Conservation (phyloP, 371 early-diverging fungal genomes). For the Apophysomyces sp. region DNA sequence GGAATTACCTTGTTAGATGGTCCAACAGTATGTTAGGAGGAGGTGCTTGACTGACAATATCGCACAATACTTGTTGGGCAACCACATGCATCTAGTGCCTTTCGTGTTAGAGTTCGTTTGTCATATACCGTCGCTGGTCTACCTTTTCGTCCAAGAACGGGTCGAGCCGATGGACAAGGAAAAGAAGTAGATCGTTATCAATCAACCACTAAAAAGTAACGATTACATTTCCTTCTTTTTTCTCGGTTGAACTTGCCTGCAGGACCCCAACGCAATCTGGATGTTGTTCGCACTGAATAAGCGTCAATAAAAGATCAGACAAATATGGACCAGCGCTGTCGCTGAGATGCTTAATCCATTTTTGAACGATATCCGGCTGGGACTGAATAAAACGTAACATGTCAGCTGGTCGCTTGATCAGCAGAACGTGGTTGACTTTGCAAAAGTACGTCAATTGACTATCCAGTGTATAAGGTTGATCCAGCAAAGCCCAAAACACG, state of each 20-base stretch:
- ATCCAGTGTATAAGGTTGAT: constrained; percentile 13
- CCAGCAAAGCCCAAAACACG: constrained; percentile 19
- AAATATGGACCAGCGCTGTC: constrained; percentile 11
- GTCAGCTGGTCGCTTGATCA: constrained; percentile 17
- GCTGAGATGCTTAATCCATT: constrained; percentile 21
- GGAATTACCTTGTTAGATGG: background rate
- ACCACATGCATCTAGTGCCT: constrained; percentile 12
- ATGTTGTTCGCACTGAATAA: constrained; percentile 11
- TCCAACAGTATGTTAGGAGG: background rate
- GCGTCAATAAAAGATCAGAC: constrained; percentile 14
- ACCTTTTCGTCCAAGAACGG: constrained; percentile 13
- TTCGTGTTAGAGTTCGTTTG: background rate
- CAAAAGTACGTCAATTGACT: constrained; percentile 19
- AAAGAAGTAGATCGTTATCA: constrained; percentile 13
- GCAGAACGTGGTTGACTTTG: constrained; percentile 15
- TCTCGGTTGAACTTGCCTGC: constrained; percentile 1
- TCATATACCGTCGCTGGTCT: background rate
- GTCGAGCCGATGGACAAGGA: constrained; percentile 16
- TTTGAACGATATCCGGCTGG: constrained; percentile 9
- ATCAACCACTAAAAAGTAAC: constrained; percentile 20
- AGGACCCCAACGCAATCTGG: constrained; percentile 13
- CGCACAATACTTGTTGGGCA: constrained; percentile 19
- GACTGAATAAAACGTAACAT: constrained; percentile 15
- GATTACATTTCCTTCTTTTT: background rate
- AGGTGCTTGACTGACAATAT: constrained; percentile 6